Evolutionary conservation across 2,329 filamentous ascomycete genomes (phyloP), one percentile per base, ranked within the genome.

Genomic region (Aspergillus oerlinghausenensis): DNA sequence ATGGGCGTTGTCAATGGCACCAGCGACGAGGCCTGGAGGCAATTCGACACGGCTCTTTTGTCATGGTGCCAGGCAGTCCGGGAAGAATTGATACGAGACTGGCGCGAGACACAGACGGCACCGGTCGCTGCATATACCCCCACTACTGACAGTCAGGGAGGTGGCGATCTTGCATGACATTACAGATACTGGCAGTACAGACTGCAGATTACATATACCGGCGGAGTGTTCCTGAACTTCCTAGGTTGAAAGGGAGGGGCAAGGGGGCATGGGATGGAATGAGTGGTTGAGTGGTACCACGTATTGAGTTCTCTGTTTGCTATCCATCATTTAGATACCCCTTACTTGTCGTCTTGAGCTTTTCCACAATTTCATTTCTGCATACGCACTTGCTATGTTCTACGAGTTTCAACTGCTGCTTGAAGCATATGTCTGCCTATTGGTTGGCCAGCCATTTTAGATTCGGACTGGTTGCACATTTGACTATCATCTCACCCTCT

Each of bases 11-110:
- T 96, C 23, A 88, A 92, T 69, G 88, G 87, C 68, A 87, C 72
- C 35, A 76, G 81, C 58, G 81, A 84, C 51, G 81, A 81, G 1
- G 80, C 84, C 53, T 97, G 92, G 92, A 78, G 82, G 52, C 84
- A 87, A 55, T 95, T 99, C 62, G 92, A 99, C 71, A 80, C 84
- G 5, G 92, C 92, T 28, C 80, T 99, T 51, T 82, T 91, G 70
- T 80, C 84, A 67, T 99, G 94, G 94, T 92, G 89, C 73, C 82
- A 81, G 63, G 86, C 84, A 56, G 91, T 97, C 7, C 82, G 94
- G 35, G 86, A 90, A 70, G 93, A 97, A 77, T 85, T 97, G 63
- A 83, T 87, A 43, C 81, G 82, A 49, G 93, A 97, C 67, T 88
- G 84, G 82, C 79, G 77, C 68, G 72, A 62, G 42, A 60, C 67